Evolutionary conservation across 805 yeast genomes (phyloP), one percentile per base, ranked within the genome.

Genomic region (Candida ascalaphidarum): DNA sequence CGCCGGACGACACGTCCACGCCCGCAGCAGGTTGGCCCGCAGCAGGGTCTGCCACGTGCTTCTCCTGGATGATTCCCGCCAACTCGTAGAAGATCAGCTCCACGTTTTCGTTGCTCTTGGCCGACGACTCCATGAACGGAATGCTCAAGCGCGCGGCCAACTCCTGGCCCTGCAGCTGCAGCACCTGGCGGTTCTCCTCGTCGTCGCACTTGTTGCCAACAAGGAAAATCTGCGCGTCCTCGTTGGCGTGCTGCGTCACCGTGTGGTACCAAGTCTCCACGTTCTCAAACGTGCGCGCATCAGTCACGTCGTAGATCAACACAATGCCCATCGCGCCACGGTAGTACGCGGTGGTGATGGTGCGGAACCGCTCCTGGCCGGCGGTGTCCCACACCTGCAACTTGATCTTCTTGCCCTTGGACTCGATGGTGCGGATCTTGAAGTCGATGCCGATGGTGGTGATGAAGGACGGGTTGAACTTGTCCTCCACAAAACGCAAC

Each of bases 371-470:
- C 55, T 86, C 96, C 61, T 86, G 96, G n/a, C 96, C 96, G 1
- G 96, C 96, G 22, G 96, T 86, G 54, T 86, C 96, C 96, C 96
- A 81, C 24, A 89, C 82, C 58, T 92, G 98, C 52, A 89, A 71
- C 62, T 92, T 92, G 58, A 92, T 82, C 40, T 81, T 81, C 59
- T 83, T 82, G 30, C 95, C 96, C 39, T 89, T 89, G 40, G 88
- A 71, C 45, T 89, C 96, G 43, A 88, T 83, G 17, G 96, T 88
- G 61, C 96, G 81, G 54, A 92, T 89, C 65, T 92, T 92, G 72
- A 92, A 92, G 58, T 92, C 98, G 47, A 92, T 92, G 31, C 98
- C 98, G 48, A 92, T 92, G 26, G 98, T 92, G 34, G 97, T 86
- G 61, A 92, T 92, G 59, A 89, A 92, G 13, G 92, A 77, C 4